phyloP scores from a whole-genome alignment of 1,284 basidiomycete genomes.

The Phaffia rhodozyma region DNA sequence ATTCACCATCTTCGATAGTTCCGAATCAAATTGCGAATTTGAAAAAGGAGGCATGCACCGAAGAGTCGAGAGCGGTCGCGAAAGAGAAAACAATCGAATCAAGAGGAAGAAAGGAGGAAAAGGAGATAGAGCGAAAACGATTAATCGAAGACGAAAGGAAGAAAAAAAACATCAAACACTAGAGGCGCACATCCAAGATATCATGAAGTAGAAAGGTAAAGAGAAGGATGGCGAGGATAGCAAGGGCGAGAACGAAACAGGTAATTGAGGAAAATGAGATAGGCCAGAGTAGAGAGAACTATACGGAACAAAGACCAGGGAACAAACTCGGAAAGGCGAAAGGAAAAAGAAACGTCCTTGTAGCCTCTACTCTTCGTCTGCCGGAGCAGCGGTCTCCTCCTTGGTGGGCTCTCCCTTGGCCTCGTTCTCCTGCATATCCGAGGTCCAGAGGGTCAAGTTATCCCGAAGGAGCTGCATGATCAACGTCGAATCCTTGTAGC shows the following conservation, averaged over 20 bases:
- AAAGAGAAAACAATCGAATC: neutral
- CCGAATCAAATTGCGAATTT: no score
- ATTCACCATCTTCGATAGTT: no score
- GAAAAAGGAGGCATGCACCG: no score
- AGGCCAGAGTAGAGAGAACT: no score
- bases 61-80: neutral
- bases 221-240: no score
- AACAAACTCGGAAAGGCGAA: no score
- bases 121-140: neutral
- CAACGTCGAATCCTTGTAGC: constrained; percentile 96
- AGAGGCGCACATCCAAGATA: neutral
- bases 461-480: constrained; percentile 99
- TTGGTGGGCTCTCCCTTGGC: constrained; percentile 26
- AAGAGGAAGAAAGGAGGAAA: neutral
- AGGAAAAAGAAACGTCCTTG: no score
- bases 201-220: neutral
- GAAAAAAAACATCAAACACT: neutral
- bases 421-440: constrained; percentile 28
- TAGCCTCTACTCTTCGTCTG: neutral
- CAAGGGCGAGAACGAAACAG: neutral
- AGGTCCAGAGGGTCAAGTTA: constrained; percentile 84
- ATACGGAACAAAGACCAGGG: no score
- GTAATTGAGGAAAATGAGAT: no score
- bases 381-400: constrained; percentile 14
- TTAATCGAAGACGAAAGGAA: constrained; percentile 9